Evolutionary conservation across 2,329 filamentous ascomycete species (phyloP), one percentile per base, ranked within the genome.

Genomic region (Phialemoniopsis sp.): DNA sequence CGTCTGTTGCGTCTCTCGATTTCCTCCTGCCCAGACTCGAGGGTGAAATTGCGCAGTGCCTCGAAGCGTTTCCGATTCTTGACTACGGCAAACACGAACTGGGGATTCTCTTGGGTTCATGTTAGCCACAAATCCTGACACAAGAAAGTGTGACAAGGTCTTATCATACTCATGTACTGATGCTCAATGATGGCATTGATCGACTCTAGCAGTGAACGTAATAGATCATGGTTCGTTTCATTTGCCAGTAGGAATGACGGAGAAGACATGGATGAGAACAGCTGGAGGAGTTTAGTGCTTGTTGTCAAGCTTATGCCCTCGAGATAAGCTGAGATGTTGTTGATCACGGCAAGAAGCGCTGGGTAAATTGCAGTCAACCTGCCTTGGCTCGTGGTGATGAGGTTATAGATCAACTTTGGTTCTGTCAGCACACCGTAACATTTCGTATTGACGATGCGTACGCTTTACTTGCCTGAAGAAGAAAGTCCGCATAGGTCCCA

Each of bases 181-280:
- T 96, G 87, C 62, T 97, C 93, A 29, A 97, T 70, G 32, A 95
- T 85, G 3, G 88, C 80, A 57, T 93, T 95, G 55, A 97, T 82
- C 0, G 89, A 90, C 56, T 96, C 89, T 9, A 98, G 71, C 18
- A 97, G 65, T 0, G 89, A 90, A 36, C 81, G 77, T 7, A 98
- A 70, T 5, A 97, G 76, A 26, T 72, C 68, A 56, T 97, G 87
- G 49, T 98, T 98, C 29, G 79, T 86, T 42, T 98, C 93, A 52
- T 95, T 97, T 8, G 88, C 89, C 14, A 97, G 70, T 9, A 98
- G 68, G 58, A 97, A 98, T 26, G 87, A 89, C 0, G 93, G 91
- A 1, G 89, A 87, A 8, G 91, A 94, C 87, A 97, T 95, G 28
- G 87, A 93, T 5, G 82, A 80, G 58, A 94, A 95, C 1, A 97